Evolutionary conservation across 2,329 filamentous ascomycete species (phyloP).

Genomic region (Alternaria sp.): DNA sequence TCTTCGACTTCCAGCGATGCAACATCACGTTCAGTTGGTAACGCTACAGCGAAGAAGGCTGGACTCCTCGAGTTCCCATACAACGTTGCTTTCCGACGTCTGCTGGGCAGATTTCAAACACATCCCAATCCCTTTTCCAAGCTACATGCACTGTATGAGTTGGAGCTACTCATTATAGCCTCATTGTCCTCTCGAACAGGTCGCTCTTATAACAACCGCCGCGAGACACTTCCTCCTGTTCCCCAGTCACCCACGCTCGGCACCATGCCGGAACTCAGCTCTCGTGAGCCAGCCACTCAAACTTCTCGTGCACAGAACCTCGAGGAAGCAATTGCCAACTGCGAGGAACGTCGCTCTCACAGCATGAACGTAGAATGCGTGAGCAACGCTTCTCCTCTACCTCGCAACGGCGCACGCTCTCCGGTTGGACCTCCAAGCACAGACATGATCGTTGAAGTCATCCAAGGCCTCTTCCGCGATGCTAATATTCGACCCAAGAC

Average conservation of each 20-base stretch:
- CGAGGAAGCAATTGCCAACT: constrained; percentile 74
- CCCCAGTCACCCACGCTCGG: constrained; percentile 57
- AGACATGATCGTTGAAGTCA: constrained; percentile 55
- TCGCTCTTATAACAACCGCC: constrained; percentile 53
- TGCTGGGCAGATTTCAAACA: constrained; percentile 86
- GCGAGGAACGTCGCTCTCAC: constrained; percentile 72
- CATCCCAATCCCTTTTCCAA: constrained; percentile 89
- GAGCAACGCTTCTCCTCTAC: constrained; percentile 51
- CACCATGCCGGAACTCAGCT: constrained; percentile 56
- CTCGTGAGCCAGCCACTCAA: constrained; percentile 55
- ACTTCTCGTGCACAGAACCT: constrained; percentile 59
- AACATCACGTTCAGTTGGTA: constrained; percentile 53
- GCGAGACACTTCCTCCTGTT: constrained; percentile 53
- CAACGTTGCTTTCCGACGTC: constrained; percentile 76
- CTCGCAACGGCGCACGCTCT: constrained; percentile 48
- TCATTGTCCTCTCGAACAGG: constrained; percentile 69
- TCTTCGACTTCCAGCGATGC: constrained; percentile 58
- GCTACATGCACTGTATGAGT: constrained; percentile 80
- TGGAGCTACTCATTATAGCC: constrained; percentile 81
- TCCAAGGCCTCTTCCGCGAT: constrained; percentile 57
- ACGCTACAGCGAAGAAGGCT: constrained; percentile 54
- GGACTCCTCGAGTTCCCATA: constrained; percentile 75
- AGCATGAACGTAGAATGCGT: constrained; percentile 54
- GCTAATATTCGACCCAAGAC: constrained; percentile 56
- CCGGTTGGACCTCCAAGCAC: constrained; percentile 53